A percentile compares a stretch with the other conserved stretches of the same genome.
Evolutionary conservation across 2,329 filamentous ascomycete genomes (phyloP).

Genomic region (Biscogniauxia mediterranea): DNA sequence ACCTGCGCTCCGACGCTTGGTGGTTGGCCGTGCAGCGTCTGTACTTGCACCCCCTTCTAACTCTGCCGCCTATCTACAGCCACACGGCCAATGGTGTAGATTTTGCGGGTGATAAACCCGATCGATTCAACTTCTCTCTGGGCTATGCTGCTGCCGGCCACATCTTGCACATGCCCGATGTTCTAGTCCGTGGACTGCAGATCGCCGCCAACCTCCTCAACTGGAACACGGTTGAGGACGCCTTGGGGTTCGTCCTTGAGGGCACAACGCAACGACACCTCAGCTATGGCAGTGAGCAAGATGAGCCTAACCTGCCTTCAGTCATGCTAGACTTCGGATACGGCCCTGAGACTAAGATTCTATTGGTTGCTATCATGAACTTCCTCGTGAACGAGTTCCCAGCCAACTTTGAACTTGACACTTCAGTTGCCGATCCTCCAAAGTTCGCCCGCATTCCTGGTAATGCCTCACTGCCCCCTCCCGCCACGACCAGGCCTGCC

Average conservation of each 20-base stretch:
- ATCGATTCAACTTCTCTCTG: constrained; percentile 55
- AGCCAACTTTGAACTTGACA: constrained; percentile 57
- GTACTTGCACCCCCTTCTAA: constrained; percentile 53
- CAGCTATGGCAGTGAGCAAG: constrained; percentile 22
- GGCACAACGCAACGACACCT: constrained; percentile 33
- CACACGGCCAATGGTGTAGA: constrained; percentile 31
- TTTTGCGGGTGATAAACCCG: constrained; percentile 39
- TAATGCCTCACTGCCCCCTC: constrained; percentile 29
- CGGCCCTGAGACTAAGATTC: constrained; percentile 51
- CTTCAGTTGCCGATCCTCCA: constrained; percentile 36
- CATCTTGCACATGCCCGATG: constrained; percentile 52
- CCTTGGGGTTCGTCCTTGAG: constrained; percentile 57
- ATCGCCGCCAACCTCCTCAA: constrained; percentile 56
- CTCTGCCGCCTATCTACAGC: constrained; percentile 30
- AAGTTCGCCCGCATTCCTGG: constrained; percentile 43
- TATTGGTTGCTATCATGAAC: constrained; percentile 55
- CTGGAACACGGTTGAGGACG: constrained; percentile 63
- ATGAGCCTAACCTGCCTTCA: constrained; percentile 8
- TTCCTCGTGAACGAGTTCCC: constrained; percentile 63
- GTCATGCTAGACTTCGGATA: constrained; percentile 43
- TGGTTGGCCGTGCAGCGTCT: constrained; percentile 56
- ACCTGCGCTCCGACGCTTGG: constrained; percentile 55
- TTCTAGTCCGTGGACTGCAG: constrained; percentile 57
- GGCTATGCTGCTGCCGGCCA: constrained; percentile 64
- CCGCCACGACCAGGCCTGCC: constrained; percentile 33